Percentiles rank a stretch among this genome's conserved stretches.
Evolutionary conservation across 176 grass and related monocot species (phyloP).

Genomic region (Secale cereale): DNA sequence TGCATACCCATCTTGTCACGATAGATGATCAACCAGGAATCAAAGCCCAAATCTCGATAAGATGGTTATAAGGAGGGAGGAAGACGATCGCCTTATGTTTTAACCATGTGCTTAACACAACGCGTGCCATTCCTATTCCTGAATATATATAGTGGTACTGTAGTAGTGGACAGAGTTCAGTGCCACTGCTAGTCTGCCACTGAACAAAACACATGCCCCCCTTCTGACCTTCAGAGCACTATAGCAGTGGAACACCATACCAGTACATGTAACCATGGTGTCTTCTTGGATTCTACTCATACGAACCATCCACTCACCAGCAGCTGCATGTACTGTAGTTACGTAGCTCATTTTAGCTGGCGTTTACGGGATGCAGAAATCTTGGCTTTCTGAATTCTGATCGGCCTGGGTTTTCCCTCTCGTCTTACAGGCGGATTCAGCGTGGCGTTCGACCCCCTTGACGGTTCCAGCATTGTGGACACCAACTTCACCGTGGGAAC

Average conservation of each 20-base stretch:
- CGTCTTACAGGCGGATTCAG: conserved; percentile 75
- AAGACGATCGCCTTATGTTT: neutral
- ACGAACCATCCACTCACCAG: neutral
- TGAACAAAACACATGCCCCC: neutral
- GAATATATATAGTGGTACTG: neutral
- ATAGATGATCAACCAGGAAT: neutral
- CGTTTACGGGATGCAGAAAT: neutral
- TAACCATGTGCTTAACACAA: too few relatives aligned
- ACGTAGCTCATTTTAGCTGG: neutral
- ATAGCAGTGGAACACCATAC: neutral
- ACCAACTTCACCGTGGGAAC: conserved; percentile 97
- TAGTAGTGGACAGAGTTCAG: neutral
- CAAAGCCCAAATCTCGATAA: neutral
- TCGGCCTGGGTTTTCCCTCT: neutral
- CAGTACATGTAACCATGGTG: neutral
- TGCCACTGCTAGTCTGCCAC: too few relatives aligned
- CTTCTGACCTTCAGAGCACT: neutral
- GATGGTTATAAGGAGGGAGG: neutral
- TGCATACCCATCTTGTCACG: neutral
- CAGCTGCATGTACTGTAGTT: neutral
- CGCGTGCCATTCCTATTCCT: neutral
- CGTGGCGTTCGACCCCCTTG: conserved; percentile 91
- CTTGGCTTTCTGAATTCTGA: neutral
- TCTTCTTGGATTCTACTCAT: neutral
- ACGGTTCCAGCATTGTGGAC: conserved; percentile 96